phyloP scores from a whole-genome alignment of 345 rosid genomes.

The Citrus unshiu region DNA sequence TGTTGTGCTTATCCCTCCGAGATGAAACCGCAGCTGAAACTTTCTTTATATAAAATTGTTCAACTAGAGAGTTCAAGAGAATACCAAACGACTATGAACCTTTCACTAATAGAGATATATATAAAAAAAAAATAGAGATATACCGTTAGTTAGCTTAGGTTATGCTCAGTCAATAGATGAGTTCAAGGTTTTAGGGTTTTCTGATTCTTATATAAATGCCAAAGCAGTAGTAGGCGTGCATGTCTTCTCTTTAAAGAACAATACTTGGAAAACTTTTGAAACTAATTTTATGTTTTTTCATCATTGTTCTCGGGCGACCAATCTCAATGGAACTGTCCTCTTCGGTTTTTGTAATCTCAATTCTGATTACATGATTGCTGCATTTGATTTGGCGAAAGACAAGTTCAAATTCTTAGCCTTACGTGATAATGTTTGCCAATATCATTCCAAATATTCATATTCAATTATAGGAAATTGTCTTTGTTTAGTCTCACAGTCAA shows the following conservation, averaged over 20 bases:
- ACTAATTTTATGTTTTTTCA: background rate
- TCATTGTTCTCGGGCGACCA: background rate
- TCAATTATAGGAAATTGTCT: background rate
- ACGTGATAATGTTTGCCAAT: background rate
- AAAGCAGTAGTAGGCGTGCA: too few relatives aligned
- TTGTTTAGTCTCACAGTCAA: background rate
- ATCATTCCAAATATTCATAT: background rate
- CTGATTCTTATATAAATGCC: too few relatives aligned
- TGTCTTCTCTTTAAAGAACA: too few relatives aligned
- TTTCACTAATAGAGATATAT: too few relatives aligned
- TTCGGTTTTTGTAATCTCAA: background rate
- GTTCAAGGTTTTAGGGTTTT: too few relatives aligned
- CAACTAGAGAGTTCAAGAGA: background rate
- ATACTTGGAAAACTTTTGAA: too few relatives aligned
- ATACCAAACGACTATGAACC: background rate
- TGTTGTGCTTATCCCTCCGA: background rate
- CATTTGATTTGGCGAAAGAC: background rate
- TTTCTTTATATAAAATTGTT: background rate
- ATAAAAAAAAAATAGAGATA: too few relatives aligned
- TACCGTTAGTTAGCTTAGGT: too few relatives aligned
- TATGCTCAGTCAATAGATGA: too few relatives aligned
- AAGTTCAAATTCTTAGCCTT: background rate
- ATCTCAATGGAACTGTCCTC: background rate
- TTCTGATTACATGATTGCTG: background rate
- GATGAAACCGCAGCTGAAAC: too few relatives aligned